Base-by-base conservation (phyloP, 1,284 basidiomycete species). In the Cutaneotrichosporon spelunceum region DNA sequence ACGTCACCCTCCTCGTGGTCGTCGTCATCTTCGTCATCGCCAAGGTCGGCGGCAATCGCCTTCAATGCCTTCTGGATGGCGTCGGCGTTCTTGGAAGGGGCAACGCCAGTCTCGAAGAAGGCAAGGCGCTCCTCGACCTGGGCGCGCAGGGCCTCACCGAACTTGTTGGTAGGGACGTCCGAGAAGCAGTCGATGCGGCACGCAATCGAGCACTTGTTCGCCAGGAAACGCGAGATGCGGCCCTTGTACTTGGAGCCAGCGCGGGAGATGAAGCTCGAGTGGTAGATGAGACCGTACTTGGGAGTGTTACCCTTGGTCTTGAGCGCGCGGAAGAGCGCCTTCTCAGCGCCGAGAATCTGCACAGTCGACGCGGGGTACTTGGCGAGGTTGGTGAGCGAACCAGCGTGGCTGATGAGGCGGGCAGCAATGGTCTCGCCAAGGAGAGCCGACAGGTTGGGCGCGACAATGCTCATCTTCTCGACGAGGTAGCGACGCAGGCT, bases 231-330 rank as follows among this genome's bases (percentile, higher is more conserved):
- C 13, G 93, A 96, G 79, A 98, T 98, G 64, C 96, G 88, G 39
- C 95, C 95, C 84, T 99, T 99, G 84, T 93, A 88, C 81, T 96
- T 96, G 60, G 93, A 85, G 19, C 88, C 91, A 4, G 96, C 94
- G 57, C 95, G 89, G 24, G 93, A 93, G 74, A 99, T 99, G 83
- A 94, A 98, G 21, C 91, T 86, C 19, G 91, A 93, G 80, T 95
- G 91, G 79, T 93, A 95, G 70, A 96, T 84, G 53, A 95, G 85
- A 74, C 93, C 93, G 74, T 95, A 95, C 83, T 99, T 99, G 61
- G 94, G 95, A 0, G 95, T 98, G 80, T 98, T 97, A 33, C 93
- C 93, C 82, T 98, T 99, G 45, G 95, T 98, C 84, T 99, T 99
- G 73, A 99, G 83, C 0, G 95, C 95, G 63, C 95, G 84, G 87